Evolutionary conservation across 192 early-diverging fungal genomes (phyloP).

Genomic region (Backusella psychrophila): DNA sequence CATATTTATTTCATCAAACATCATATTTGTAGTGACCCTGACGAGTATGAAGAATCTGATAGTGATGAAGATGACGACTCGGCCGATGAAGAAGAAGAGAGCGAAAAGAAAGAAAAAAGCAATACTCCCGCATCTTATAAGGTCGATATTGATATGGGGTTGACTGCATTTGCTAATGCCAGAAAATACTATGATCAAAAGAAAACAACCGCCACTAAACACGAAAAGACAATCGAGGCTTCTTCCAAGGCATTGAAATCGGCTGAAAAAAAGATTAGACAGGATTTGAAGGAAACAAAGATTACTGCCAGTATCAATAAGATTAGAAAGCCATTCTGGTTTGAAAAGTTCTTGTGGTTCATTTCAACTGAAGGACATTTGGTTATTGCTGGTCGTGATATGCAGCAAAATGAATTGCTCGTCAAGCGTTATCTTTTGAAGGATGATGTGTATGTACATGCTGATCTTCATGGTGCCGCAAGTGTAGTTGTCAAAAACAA

Average conservation of each 20-base stretch:
- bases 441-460: constrained; percentile 88
- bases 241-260: constrained; percentile 85
- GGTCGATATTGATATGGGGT: constrained; percentile 89
- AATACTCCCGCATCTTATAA: constrained; percentile 19
- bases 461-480: constrained; percentile 91
- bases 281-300: constrained; percentile 74
- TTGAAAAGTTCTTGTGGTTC: constrained; percentile 98
- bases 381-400: constrained; percentile 90
- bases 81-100: constrained; percentile 33
- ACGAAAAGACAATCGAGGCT: constrained; percentile 85
- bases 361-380: constrained; percentile 90
- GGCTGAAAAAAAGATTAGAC: constrained; percentile 86
- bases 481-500: constrained; percentile 87
- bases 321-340: constrained; percentile 93
- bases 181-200: constrained; percentile 85
- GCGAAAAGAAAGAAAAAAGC: constrained; percentile 38
- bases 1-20: neutral
- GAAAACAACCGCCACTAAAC: constrained; percentile 82
- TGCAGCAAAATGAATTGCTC: constrained; percentile 90
- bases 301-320: constrained; percentile 77
- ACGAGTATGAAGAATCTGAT: constrained; percentile 48
- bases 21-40: constrained; percentile 47
- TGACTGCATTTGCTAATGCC: constrained; percentile 88
- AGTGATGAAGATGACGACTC: constrained; percentile 42
- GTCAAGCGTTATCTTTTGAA: constrained; percentile 67